Conservation (phyloP, 2,329 filamentous ascomycete species). For the Pleomassaria siparia region DNA sequence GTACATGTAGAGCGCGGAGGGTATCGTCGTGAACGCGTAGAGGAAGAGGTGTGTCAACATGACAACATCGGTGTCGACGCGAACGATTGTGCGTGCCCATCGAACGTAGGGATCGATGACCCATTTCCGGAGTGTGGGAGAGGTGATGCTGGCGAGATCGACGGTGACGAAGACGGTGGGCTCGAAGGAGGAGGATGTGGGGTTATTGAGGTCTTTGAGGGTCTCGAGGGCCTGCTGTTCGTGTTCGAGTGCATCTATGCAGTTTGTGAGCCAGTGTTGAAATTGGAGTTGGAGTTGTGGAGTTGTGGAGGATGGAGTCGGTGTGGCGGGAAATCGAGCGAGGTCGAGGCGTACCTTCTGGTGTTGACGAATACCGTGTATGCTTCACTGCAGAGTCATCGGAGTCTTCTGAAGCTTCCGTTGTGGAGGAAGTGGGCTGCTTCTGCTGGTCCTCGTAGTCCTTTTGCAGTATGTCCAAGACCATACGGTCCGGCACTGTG, state of each 20-base stretch:
- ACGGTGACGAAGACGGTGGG: conserved; percentile 58
- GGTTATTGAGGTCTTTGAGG: conserved; percentile 55
- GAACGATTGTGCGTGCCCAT: conserved; percentile 59
- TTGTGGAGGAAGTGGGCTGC: background rate
- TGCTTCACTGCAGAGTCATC: conserved; percentile 28
- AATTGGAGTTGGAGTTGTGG: background rate
- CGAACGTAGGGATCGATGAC: conserved; percentile 62
- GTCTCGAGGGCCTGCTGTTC: conserved; percentile 44
- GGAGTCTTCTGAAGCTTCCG: conserved; percentile 23
- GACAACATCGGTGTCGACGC: conserved; percentile 70
- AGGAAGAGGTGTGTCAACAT: conserved; percentile 76
- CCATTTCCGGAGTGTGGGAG: conserved; percentile 42
- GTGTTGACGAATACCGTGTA: conserved; percentile 12
- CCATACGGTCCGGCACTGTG: conserved; percentile 32
- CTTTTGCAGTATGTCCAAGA: conserved; percentile 31
- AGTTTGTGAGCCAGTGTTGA: background rate
- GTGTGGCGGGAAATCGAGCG: background rate
- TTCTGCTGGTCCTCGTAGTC: conserved; percentile 26
- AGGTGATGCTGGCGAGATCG: conserved; percentile 51
- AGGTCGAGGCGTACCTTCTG: conserved; percentile 23
- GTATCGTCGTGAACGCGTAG: conserved; percentile 69
- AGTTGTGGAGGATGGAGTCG: background rate
- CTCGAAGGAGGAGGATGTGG: conserved; percentile 51
- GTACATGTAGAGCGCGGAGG: conserved; percentile 68
- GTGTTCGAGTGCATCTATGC: conserved; percentile 30